These are phyloP conservation scores for Populus nigra DNA, from an alignment of 345 rosid genomes.

Conservation along the genomic window DNA sequence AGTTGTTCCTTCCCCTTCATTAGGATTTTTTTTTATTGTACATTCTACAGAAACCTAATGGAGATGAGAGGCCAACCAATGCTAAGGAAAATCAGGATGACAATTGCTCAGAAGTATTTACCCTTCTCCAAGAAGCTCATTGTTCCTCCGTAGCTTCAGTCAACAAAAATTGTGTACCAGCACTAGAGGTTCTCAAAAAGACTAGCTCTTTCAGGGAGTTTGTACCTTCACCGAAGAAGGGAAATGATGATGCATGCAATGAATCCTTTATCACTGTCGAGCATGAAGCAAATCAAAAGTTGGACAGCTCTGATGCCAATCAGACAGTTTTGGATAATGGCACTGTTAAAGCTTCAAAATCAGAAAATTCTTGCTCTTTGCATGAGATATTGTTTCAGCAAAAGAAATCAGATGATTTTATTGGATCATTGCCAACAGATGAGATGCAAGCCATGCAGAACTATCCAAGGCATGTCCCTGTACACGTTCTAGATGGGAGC, in stretches of 20 bases:
- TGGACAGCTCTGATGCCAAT: slow-evolving; percentile 36
- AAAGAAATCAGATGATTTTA: slow-evolving; percentile 32
- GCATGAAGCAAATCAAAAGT: slow-evolving; percentile 30
- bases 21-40: slow-evolving; percentile 13
- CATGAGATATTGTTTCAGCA: slow-evolving; percentile 37
- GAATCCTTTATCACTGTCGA: slow-evolving; percentile 30
- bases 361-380: slow-evolving; percentile 37
- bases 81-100: slow-evolving; percentile 58
- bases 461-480: slow-evolving; percentile 70
- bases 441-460: slow-evolving; percentile 51
- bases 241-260: slow-evolving; percentile 28
- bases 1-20: slow-evolving; percentile 1
- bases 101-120: slow-evolving; percentile 63
- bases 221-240: slow-evolving; percentile 51
- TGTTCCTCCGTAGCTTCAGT: slow-evolving; percentile 50
- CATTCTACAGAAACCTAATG: slow-evolving; percentile 45
- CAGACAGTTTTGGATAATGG: slow-evolving; percentile 50
- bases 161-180: slow-evolving; percentile 45
- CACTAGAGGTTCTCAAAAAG: slow-evolving; percentile 33
- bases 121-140: slow-evolving; percentile 47
- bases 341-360: slow-evolving; percentile 42
- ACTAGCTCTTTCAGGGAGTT: slow-evolving; percentile 56
- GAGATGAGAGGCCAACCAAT: slow-evolving; percentile 41
- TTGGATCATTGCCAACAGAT: slow-evolving; percentile 31
- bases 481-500: slow-evolving; percentile 59